Conservation (phyloP, 768 basidiomycete genomes). For the Tulasnella sp. region DNA sequence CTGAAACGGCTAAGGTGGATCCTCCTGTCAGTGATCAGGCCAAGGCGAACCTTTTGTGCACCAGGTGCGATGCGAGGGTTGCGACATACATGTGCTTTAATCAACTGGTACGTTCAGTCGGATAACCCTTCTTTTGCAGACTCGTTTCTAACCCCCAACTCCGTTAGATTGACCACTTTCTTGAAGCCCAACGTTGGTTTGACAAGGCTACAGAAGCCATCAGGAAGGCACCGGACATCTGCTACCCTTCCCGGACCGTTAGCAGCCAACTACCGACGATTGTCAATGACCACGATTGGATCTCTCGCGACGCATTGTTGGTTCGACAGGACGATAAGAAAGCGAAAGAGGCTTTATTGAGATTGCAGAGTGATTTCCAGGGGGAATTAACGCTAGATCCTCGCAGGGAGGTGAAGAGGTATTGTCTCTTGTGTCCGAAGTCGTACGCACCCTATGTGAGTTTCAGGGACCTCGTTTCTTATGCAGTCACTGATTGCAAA, state of each 20-base stretch:
- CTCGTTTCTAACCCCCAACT: no score
- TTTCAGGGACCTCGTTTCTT: no score
- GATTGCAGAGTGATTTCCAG: no score
- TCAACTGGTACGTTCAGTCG: not conserved
- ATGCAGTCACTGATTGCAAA: no score
- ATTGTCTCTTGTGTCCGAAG: not conserved
- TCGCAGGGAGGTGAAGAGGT: no score
- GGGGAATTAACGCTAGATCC: no score
- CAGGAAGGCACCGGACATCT: not conserved
- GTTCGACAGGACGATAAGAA: not conserved
- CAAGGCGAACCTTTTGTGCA: no score
- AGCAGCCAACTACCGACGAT: no score
- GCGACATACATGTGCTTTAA: not conserved
- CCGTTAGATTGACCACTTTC: not conserved
- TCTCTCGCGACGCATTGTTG: not conserved
- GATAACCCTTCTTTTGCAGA: no score
- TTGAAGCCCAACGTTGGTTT: not conserved
- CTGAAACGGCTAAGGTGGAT: not conserved
- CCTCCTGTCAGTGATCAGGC: not conserved
- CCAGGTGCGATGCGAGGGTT: no score
- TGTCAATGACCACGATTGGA: no score
- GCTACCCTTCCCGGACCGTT: not conserved
- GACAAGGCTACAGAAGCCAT: not conserved
- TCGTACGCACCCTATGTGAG: not conserved
- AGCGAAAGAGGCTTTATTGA: not conserved